phyloP scores from a whole-genome alignment of 2,329 filamentous ascomycete genomes.

The Colletotrichum brevisporum region DNA sequence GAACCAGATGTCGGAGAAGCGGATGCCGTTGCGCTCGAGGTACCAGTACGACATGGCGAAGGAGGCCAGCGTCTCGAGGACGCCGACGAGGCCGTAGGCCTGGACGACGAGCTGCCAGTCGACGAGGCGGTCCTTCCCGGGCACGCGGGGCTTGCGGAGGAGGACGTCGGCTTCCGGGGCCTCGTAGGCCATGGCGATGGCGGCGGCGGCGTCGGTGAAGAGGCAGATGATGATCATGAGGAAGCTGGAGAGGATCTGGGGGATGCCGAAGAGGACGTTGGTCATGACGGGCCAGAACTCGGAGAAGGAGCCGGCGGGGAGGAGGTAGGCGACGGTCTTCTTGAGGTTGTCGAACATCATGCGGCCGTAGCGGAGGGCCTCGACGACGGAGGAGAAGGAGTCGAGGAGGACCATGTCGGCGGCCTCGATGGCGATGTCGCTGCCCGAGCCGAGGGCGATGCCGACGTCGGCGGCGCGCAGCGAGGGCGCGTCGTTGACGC shows the following conservation, averaged over 20 bases:
- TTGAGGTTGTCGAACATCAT: conserved; percentile 86
- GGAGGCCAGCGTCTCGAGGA: conserved; percentile 71
- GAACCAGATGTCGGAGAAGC: conserved; percentile 77
- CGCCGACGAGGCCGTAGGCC: conserved; percentile 78
- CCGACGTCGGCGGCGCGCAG: conserved; percentile 85
- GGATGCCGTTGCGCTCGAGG: conserved; percentile 72
- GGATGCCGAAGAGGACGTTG: conserved; percentile 79
- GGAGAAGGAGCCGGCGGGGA: conserved; percentile 80
- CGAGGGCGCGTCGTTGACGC: conserved; percentile 88
- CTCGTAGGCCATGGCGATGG: conserved; percentile 82
- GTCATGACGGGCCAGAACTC: conserved; percentile 85
- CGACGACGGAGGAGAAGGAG: conserved; percentile 78
- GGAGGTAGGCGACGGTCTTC: conserved; percentile 81
- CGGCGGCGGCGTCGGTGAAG: conserved; percentile 83
- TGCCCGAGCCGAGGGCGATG: conserved; percentile 85
- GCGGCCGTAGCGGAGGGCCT: conserved; percentile 79
- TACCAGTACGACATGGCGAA: conserved; percentile 80
- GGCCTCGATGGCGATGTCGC: conserved; percentile 85
- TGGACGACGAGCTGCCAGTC: conserved; percentile 81
- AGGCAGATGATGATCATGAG: conserved; percentile 80
- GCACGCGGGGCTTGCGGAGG: conserved; percentile 75
- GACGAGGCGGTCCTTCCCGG: conserved; percentile 79
- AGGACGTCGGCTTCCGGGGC: conserved; percentile 83
- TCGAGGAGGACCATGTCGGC: conserved; percentile 87
- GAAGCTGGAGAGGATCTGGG: conserved; percentile 80